Percentiles rank a stretch among this genome's conserved stretches.
Conservation (phyloP, 169 alveolate genomes). For the Eimeria sp. region DNA sequence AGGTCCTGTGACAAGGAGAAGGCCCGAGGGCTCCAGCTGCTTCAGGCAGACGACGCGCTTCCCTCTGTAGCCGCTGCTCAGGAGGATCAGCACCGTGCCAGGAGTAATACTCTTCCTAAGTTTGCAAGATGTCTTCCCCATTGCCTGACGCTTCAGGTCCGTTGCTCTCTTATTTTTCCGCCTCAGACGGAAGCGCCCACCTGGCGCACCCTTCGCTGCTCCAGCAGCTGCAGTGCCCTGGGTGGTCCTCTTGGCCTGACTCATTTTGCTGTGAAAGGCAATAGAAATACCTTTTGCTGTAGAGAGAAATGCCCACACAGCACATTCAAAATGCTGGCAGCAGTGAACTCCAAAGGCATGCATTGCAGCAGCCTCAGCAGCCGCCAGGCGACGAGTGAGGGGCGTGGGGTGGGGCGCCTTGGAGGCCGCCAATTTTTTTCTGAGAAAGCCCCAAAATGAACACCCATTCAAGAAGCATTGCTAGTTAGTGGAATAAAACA, state of each 20-base stretch:
- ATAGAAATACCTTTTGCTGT: background rate
- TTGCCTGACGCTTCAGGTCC: slow-evolving; percentile 42
- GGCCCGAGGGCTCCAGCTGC: slow-evolving; percentile 95
- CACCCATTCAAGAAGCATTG: background rate
- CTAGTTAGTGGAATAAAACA: background rate
- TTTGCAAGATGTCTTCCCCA: slow-evolving; percentile 59
- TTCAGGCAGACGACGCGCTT: slow-evolving; percentile 98
- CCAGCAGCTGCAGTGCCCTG: slow-evolving; percentile 18
- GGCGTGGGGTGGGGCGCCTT: slow-evolving; percentile 61
- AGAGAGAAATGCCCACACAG: slow-evolving; percentile 28
- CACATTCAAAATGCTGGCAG: background rate
- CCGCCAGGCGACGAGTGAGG: background rate
- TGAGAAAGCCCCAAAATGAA: background rate
- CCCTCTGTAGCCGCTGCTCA: slow-evolving; percentile 98
- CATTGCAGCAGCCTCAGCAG: background rate
- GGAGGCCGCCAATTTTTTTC: background rate
- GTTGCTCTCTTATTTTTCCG: slow-evolving; percentile 15
- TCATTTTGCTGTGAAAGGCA: slow-evolving; percentile 43
- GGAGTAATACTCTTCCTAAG: slow-evolving; percentile 84
- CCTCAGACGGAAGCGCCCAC: slow-evolving; percentile 39
- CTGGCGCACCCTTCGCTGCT: slow-evolving; percentile 33
- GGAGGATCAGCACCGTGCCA: slow-evolving; percentile 95
- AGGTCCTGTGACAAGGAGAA: slow-evolving; percentile 98
- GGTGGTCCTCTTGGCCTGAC: slow-evolving; percentile 32
- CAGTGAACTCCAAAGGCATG: slow-evolving; percentile 12